Conservation (phyloP, 2,329 filamentous ascomycete species). For the Mariannaea elegans region DNA sequence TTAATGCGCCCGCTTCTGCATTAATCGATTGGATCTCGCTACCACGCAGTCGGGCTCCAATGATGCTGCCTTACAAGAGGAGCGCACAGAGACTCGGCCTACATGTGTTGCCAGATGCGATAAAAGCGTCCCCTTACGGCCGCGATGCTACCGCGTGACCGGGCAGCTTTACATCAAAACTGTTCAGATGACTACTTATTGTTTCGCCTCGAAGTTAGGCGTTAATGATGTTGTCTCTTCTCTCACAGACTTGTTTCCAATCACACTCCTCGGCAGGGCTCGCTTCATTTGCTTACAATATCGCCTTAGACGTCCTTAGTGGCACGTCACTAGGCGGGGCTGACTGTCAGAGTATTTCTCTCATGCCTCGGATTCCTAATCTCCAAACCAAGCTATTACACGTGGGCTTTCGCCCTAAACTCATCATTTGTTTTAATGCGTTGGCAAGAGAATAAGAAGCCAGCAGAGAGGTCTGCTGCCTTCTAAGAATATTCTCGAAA, state of each 20-base stretch:
- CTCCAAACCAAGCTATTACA: neutral
- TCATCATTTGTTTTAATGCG: neutral
- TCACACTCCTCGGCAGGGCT: neutral
- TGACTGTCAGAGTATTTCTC: neutral
- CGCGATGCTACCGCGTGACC: slow-evolving; percentile 16
- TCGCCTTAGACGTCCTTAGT: neutral
- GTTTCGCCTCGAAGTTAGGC: neutral
- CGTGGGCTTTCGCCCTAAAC: neutral
- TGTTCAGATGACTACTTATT: neutral
- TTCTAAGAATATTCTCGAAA: neutral
- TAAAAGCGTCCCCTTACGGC: slow-evolving; percentile 2
- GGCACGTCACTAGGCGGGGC: neutral
- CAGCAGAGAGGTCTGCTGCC: too few relatives aligned
- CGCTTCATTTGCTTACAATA: neutral
- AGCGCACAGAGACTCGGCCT: neutral
- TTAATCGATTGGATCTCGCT: slow-evolving; percentile 2
- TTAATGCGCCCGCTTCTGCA: slow-evolving; percentile 9
- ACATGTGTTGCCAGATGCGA: neutral
- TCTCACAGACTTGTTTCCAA: neutral
- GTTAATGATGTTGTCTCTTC: neutral
- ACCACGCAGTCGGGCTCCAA: slow-evolving; percentile 17
- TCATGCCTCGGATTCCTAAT: neutral
- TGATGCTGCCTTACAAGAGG: slow-evolving; percentile 9
- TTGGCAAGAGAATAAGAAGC: neutral
- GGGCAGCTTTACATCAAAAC: neutral